Evolutionary conservation across 805 yeast genomes (phyloP), one percentile per base, ranked within the genome.

Genomic region (Starmerella riodocensis): DNA sequence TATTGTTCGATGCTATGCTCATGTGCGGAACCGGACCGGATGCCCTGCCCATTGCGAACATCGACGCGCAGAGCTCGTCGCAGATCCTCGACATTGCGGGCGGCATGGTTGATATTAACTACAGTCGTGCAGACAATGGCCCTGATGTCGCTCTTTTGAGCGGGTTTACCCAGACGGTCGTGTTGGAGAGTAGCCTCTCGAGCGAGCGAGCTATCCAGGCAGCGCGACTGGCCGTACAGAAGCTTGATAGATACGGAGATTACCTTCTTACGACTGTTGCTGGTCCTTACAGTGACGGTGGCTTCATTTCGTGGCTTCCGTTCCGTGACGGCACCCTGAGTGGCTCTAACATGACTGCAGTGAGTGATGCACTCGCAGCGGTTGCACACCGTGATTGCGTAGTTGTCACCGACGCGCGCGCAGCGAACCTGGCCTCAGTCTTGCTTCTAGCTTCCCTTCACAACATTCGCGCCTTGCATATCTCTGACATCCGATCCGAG

Each of bases 11-110:
- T 66, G 97, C 99, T 3, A 44, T 44, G 40, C 19, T 46, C 25
- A 18, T 21, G 9, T 44, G 45, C 32, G 39, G 41, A 21, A n/a
- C 62, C 85, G 49, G 71, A 88, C 29, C 41, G 13, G 66, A 51
- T 50, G 45, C 59, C 46, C 37, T 48, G 53, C 32, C 65, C 18
- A 83, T 81, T 39, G 58, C 79, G 35, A 73, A 74, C 56, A 69
- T 76, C 56, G 98, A 88, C 64, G 77, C 93, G 25, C 96, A 88
- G 66, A 74, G 94, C 28, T 82, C 94, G 29, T 93, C 84, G 62
- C 71, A 74, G 52, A 82, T 93, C 41, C 69, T 81, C 32, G 71
- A 74, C 39, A 62, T 88, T 42, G 95, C 96, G 32, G 52, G 53
- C 22, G 96, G 96, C 48, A 68, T 88, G 49, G 75, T 88, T 47